Evolutionary conservation across 2,329 filamentous ascomycete genomes (phyloP).

Genomic region (Coniochaeta prunicola): DNA sequence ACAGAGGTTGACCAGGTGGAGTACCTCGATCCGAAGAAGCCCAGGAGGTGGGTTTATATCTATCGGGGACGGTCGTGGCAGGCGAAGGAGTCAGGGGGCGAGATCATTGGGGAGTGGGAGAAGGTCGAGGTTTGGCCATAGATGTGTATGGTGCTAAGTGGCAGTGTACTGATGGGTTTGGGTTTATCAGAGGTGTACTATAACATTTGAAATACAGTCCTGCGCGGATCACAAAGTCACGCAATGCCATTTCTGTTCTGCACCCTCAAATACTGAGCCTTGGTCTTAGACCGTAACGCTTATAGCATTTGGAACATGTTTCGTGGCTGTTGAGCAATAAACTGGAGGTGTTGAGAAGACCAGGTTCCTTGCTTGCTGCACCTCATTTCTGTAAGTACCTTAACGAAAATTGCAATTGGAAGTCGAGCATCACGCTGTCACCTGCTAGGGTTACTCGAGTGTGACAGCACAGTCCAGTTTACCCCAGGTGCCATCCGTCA

Average conservation of each 20-base stretch:
- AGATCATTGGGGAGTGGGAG: constrained; percentile 51
- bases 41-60: constrained; percentile 60
- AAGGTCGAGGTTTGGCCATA: constrained; percentile 64
- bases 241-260: too few relatives aligned
- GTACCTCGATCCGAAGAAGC: constrained; percentile 57
- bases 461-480: background rate
- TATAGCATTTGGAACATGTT: background rate
- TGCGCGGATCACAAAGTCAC: too few relatives aligned
- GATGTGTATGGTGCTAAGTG: constrained; percentile 6
- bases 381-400: background rate
- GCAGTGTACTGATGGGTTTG: too few relatives aligned
- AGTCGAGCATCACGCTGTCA: background rate
- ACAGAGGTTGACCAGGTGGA: constrained; percentile 71
- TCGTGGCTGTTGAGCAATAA: background rate
- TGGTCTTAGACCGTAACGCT: background rate
- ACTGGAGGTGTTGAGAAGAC: background rate
- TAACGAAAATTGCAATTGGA: background rate
- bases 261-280: background rate
- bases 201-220: background rate
- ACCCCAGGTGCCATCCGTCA: background rate
- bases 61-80: constrained; percentile 36
- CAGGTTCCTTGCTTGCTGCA: background rate
- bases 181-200: too few relatives aligned
- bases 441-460: background rate
- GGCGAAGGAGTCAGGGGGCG: constrained; percentile 19